These are phyloP conservation scores for Panicum miliaceum DNA, from an alignment of 176 grass and related monocot genomes.

Conservation along the genomic window DNA sequence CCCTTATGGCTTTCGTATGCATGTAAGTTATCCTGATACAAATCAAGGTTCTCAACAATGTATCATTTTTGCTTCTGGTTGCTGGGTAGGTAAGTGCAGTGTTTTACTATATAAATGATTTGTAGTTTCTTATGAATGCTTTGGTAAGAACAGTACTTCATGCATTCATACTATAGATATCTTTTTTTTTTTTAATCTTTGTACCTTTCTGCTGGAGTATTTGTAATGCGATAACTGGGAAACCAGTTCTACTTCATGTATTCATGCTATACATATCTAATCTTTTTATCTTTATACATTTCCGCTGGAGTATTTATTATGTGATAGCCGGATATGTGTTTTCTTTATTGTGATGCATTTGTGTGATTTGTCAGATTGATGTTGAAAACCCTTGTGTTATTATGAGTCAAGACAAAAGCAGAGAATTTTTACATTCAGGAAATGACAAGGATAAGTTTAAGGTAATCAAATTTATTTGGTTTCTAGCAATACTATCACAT, in stretches of 20 bases:
- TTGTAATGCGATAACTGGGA: too few species aligned
- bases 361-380: conserved; percentile 73
- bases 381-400: conserved; percentile 99
- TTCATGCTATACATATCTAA: conserved; percentile 18
- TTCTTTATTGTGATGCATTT: conserved; percentile 30
- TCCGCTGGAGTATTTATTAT: conserved; percentile 20
- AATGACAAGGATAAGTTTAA: conserved; percentile 95
- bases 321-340: conserved; percentile 17
- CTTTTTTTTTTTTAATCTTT: too few species aligned
- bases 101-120: too few species aligned
- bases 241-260: not conserved
- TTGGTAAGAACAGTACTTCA: too few species aligned
- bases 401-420: conserved; percentile 98
- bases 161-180: too few species aligned
- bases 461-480: conserved; percentile 50
- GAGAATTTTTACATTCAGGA: conserved; percentile 96
- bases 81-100: too few species aligned
- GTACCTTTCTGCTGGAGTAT: too few species aligned
- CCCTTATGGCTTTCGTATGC: too few species aligned
- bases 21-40: too few species aligned
- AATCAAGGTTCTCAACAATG: too few species aligned
- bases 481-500: conserved; percentile 26
- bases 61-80: too few species aligned
- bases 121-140: too few species aligned
- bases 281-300: not conserved